A percentile compares a stretch with the other conserved stretches of the same genome.
phyloP scores from a whole-genome alignment of 2,329 filamentous ascomycete genomes.

The Colletotrichum sp. region DNA sequence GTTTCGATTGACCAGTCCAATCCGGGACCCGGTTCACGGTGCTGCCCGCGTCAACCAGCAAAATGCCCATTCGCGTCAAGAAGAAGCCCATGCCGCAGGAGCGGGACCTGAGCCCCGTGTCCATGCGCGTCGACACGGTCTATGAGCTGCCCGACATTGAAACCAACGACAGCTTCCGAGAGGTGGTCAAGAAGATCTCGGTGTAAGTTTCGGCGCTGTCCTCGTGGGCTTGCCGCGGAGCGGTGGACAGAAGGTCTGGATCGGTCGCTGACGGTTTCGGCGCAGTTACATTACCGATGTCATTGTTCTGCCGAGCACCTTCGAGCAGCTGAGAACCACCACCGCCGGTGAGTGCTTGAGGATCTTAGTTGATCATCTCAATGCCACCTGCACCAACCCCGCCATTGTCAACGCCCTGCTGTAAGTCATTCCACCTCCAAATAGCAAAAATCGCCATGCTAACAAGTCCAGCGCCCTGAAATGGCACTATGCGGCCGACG shows the following conservation, averaged over 20 bases:
- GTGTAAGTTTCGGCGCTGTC: slow-evolving; percentile 45
- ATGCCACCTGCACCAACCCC: slow-evolving; percentile 67
- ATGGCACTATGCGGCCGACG: slow-evolving; percentile 72
- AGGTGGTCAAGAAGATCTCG: slow-evolving; percentile 71
- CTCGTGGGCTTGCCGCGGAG: background rate
- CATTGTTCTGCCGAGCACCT: slow-evolving; percentile 69
- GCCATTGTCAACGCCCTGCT: slow-evolving; percentile 75
- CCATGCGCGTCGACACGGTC: slow-evolving; percentile 34
- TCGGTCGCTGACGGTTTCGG: slow-evolving; percentile 11
- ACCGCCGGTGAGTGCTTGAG: slow-evolving; percentile 64
- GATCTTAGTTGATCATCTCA: slow-evolving; percentile 68
- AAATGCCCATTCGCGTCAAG: slow-evolving; percentile 43
- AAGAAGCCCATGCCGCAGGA: slow-evolving; percentile 33
- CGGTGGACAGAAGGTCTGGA: background rate
- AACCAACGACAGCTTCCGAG: slow-evolving; percentile 64
- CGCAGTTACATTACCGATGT: slow-evolving; percentile 66
- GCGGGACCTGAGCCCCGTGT: slow-evolving; percentile 40
- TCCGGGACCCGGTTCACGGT: background rate
- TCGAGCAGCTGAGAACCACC: slow-evolving; percentile 75
- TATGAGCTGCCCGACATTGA: slow-evolving; percentile 59
- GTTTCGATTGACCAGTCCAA: background rate
- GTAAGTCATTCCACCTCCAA: slow-evolving; percentile 50
- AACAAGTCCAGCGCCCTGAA: slow-evolving; percentile 67
- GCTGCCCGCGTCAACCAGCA: background rate
- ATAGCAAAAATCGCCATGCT: background rate